Base-by-base conservation (phyloP, 2,329 filamentous ascomycete species). In the Fusarium lyarnte region DNA sequence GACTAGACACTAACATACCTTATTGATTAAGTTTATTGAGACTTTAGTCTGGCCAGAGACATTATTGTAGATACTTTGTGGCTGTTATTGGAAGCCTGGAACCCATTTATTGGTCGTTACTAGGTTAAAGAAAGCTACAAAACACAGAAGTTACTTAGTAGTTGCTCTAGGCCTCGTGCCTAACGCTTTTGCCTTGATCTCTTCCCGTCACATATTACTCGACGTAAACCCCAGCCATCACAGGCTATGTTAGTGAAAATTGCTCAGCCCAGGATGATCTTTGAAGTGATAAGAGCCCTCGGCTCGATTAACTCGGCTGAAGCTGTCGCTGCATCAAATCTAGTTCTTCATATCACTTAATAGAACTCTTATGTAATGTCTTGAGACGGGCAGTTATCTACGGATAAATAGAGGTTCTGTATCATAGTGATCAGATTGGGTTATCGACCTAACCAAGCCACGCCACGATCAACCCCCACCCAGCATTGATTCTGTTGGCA, bases 381-480 rank as follows among this genome's bases (percentile, higher is more conserved):
- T 35, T 23, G 45, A 59, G 58, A 72, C 36, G 36, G 33, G 42
- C 19, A 45, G 35, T 59, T 57, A 43, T 39, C 43, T 45, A 29
- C 27, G 25, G 25, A 25, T 25, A 25, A 25, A 29, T 29, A 29
- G 27, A 33, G 23, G 25, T 33, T 58, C 51, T 46, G 21, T 31
- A 36, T 52, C 43, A 49, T 43, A 29, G 33, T 31, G 46, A 49
- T 47, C 45, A 60, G 39, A 59, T 53, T 43, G 55, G 43, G 31
- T 41, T 54, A 38, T 63, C 38, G 38, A 43, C 23, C 39, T 39
- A 31, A 43, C 52, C 54, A 70, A 29, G 27, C 68, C 39, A 69
- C 54, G 42, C 29, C 42, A 46, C 57, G 23, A 55, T 27, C n/a
- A 58, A 61, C 70, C 65, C 70, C 69, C 46, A 72, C 64, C 31